Percentiles rank a stretch among this genome's conserved stretches.
Conservation (phyloP, 2,329 filamentous ascomycete genomes). For the Pyrenophora graminea region DNA sequence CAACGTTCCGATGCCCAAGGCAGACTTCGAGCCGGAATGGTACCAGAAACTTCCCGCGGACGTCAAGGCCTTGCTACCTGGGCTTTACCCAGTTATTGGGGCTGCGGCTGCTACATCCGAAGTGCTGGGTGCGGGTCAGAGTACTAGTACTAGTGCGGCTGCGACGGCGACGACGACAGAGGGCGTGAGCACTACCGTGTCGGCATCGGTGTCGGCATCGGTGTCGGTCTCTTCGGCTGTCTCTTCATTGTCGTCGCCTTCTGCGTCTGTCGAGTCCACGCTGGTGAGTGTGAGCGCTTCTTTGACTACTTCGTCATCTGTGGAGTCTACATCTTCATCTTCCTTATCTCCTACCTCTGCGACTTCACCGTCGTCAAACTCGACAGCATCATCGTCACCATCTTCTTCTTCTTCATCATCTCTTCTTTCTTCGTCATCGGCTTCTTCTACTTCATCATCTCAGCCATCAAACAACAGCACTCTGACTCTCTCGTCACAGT, state of each 20-base stretch:
- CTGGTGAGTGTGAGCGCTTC: not conserved
- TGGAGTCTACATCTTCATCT: not conserved
- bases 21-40: conserved; percentile 16
- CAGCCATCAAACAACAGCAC: not conserved
- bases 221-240: no score
- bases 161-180: not conserved
- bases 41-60: conserved; percentile 19
- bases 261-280: not conserved
- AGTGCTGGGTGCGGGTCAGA: not conserved
- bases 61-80: conserved; percentile 15
- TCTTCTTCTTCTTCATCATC: no score
- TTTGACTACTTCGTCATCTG: not conserved
- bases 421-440: no score
- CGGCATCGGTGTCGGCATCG: no score
- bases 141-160: not conserved
- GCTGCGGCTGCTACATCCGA: not conserved
- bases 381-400: no score
- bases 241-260: not conserved
- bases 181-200: not conserved
- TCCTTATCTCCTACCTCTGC: not conserved
- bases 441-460: no score
- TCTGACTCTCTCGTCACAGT: no score
- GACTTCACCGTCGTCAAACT: not conserved
- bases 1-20: conserved; percentile 8
- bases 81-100: conserved; percentile 16